Evolutionary conservation across 768 basidiomycete species (phyloP), one percentile per base, ranked within the genome.

Genomic region (Podaxis carcinomalis): DNA sequence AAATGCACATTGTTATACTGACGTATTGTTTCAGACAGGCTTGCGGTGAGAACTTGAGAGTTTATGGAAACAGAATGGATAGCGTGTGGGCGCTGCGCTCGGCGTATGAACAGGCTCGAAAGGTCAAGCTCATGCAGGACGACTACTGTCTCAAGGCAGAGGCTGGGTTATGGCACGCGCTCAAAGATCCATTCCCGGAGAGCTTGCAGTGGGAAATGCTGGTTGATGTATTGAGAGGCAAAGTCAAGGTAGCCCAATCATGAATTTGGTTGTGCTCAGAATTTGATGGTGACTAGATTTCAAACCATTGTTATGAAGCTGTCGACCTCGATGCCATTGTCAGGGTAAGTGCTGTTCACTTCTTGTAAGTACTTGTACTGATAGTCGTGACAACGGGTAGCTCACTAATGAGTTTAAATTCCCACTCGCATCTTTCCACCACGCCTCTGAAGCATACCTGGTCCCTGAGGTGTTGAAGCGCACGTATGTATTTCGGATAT

Each of bases 361-460:
- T 61, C n/a, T 19, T 23, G 57, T 46, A 21, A 21, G 28, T 3
- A 16, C n/a, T 27, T 19, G 13, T 32, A 61, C 42, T 52, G 19
- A n/a, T 32, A 23, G 11, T 35, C 14, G 19, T 39, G 53, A 46
- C 35, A 37, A 16, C 21, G 21, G 23, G 7, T 14, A 94, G 85
- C 79, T 97, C 53, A 86, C 92, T 37, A 92, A 96, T 69, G 95
- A 97, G 73, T 98, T 95, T 78, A 76, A 92, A 66, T 94, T 93
- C 68, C 81, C 85, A 1, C 79, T 95, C 28, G 84, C 89, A 5
- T 88, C 91, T 5, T 86, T 95, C 68, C 92, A 95, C 67, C 89
- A 92, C 68, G 95, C 93, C 6, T 87, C 92, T 57, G 93, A 96
- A 70, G 85, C 93, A 1, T 97, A 92, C 74, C 81, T 97, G n/a